Evolutionary conservation across 2,329 filamentous ascomycete genomes (phyloP), one percentile per base, ranked within the genome.

Genomic region (Neofusicoccum umdonicola): DNA sequence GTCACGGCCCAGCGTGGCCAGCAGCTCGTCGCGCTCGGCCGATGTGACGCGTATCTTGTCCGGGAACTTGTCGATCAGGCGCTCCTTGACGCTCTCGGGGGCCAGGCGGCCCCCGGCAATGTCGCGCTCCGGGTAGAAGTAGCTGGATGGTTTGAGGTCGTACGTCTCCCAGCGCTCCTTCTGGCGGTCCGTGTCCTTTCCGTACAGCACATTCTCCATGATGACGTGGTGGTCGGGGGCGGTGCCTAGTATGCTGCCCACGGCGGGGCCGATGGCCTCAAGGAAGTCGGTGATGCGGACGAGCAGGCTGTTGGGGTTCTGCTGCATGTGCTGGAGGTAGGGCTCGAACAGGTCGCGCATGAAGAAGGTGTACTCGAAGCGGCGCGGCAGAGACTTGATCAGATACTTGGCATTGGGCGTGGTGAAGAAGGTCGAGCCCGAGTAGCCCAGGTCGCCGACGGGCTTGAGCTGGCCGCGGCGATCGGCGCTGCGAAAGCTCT

Each of bases 91-190:
- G 1, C 85, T 85, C 56, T 90, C 82, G 3, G 86, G 86, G 0
- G 87, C 84, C 0, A 93, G 77, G 2, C 77, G 79, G 0, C 89
- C 88, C 1, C 85, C 85, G 0, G 89, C 84, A 11, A 92, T 83
- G 68, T 92, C 90, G 6, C 90, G 80, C 71, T 92, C 89, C 0
- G 90, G 90, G 71, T 88, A 92, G 78, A 92, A 92, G 77, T 92
- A 92, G 65, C 87, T 85, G 22, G 84, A 85, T 0, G 90, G 90
- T 71, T 93, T 93, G 56, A 92, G 82, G 66, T 92, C 90, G 76
- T 88, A 92, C 1, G 85, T 87, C 71, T 92, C 87, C 89, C 89
- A 92, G 51, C 80, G 73, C 63, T 78, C 71, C 51, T 76, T 73
- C 9, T 71, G 71, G 63, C 80, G 78, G 12, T 79, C 76, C 13